A percentile compares a stretch with the other conserved stretches of the same genome.
These are phyloP conservation scores for Crithidia sp. DNA, from an alignment of 208 protist genomes.

Conservation along the genomic window DNA sequence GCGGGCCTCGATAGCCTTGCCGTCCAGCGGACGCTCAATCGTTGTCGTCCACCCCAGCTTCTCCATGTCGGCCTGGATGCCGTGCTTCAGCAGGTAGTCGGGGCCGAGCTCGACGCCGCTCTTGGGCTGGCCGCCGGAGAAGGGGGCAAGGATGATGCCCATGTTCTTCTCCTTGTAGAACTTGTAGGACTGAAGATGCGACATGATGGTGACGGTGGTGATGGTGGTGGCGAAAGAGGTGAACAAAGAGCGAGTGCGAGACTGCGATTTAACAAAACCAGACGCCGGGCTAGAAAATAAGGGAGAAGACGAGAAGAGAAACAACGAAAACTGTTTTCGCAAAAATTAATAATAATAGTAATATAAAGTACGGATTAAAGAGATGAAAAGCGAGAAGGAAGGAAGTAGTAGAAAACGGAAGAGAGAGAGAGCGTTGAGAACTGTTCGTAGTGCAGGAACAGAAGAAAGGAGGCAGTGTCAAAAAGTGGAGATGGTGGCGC, in stretches of 20 bases:
- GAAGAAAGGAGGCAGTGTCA: too few species aligned
- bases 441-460: too few species aligned
- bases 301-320: too few species aligned
- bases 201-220: conserved; percentile 5
- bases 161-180: conserved; percentile 51
- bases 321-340: too few species aligned
- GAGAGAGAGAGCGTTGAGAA: too few species aligned
- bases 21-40: conserved; percentile 37
- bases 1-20: conserved; percentile 35
- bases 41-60: conserved; percentile 46
- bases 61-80: conserved; percentile 46
- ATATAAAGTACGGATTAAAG: too few species aligned
- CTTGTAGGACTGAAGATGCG: conserved; percentile 43
- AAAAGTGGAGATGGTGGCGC: too few species aligned
- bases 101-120: conserved; percentile 54
- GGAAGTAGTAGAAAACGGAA: too few species aligned
- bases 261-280: not conserved
- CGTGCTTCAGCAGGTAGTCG: conserved; percentile 43
- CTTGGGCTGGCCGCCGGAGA: conserved; percentile 51
- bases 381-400: too few species aligned
- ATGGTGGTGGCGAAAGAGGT: not conserved
- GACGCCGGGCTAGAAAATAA: too few species aligned
- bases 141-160: conserved; percentile 53
- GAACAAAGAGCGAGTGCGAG: not conserved
- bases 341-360: too few species aligned